Percentiles rank a stretch among this genome's conserved stretches.
These are phyloP conservation scores for Croton setiger DNA, from an alignment of 441 rosid species.

Conservation along the genomic window DNA sequence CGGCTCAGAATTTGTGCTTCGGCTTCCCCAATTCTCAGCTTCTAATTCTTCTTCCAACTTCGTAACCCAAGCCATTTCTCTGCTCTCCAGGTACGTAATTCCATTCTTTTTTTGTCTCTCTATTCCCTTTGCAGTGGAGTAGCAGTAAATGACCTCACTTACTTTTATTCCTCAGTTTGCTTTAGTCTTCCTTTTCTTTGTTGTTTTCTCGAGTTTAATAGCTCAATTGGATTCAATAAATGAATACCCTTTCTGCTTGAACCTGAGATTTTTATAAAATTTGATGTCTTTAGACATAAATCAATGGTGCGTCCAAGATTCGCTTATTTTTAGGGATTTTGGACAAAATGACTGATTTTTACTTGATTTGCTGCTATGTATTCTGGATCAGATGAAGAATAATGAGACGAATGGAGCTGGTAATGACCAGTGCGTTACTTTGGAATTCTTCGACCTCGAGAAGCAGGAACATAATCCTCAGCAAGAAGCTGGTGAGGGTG, in stretches of 20 bases:
- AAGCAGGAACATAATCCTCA: conserved; percentile 36
- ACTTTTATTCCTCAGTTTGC: background rate
- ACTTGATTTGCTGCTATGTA: background rate
- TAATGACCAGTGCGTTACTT: background rate
- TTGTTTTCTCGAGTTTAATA: background rate
- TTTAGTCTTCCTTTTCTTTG: too few relatives aligned
- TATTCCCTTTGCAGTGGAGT: background rate
- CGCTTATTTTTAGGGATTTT: background rate
- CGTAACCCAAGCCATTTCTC: background rate
- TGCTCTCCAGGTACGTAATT: background rate
- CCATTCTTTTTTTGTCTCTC: background rate
- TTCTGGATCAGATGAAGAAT: conserved; percentile 47
- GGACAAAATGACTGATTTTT: background rate
- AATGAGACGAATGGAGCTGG: conserved; percentile 25
- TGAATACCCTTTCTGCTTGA: background rate
- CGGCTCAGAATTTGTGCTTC: background rate
- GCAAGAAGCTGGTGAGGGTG: conserved; percentile 14
- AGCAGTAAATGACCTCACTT: too few relatives aligned
- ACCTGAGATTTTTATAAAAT: background rate
- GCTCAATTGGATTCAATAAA: background rate
- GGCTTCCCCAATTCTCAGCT: background rate
- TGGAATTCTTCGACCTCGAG: conserved; percentile 36
- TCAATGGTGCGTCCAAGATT: background rate
- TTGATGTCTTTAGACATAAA: background rate
- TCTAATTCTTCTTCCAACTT: background rate